Base-by-base conservation (phyloP, 805 yeast genomes). In the Clavispora santaluciae region DNA sequence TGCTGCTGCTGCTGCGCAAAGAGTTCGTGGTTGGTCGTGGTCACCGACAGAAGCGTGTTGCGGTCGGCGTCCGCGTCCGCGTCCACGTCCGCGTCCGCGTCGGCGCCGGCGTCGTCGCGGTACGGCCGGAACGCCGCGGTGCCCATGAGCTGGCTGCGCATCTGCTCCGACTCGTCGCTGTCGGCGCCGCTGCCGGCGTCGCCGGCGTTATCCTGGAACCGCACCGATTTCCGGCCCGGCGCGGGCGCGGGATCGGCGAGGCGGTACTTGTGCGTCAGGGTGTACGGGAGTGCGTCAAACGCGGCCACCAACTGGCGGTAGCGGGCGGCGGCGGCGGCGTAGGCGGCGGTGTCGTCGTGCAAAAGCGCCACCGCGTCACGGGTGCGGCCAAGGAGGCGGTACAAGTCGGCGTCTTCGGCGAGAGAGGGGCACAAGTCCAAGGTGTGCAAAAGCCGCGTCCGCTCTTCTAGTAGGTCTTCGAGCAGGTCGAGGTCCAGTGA, bases 1-100 rank as follows among this genome's bases (percentile, higher is more conserved):
- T 58, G 62, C 48, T 70, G 74, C 43, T 68, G 72, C 46, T 69
- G 73, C 43, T 55, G 62, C 7, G 72, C 72, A 55, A 64, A 70
- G 36, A 70, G 38, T 45, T 65, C 72, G 30, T 62, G 71, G 48
- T 67, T 67, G 24, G 62, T 50, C 28, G 54, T 51, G 42, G 58
- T 64, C 17, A 60, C 49, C 5, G 65, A 58, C 37, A 43, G 52
- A 24, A 51, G 49, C 18, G 55, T 40, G 38, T 45, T 22, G 13
- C 46, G 39, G 35, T 50, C 54, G 16, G 54, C 57, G 16, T 44
- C 45, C 10, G 24, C 15, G 10, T 58, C 60, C n/a, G n/a, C n/a
- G n/a, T n/a, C n/a, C n/a, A n/a, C n/a, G n/a, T n/a, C n/a, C n/a
- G n/a, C n/a, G n/a, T n/a, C n/a, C n/a, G n/a, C n/a, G n/a, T n/a